Evolutionary conservation across 257 asterid species (phyloP).

Genomic region (Paulownia fortunei): DNA sequence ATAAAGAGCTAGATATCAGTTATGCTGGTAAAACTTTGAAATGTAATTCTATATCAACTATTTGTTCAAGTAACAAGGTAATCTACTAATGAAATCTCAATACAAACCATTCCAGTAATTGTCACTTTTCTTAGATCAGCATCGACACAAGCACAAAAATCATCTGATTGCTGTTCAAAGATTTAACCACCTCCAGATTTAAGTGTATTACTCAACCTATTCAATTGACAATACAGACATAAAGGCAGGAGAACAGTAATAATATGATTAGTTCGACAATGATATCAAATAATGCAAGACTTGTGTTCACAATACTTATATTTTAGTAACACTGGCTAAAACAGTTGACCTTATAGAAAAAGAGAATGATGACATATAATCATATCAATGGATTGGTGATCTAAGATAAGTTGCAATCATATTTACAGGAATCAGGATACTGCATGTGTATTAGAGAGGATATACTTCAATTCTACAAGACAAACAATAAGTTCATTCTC

Average conservation of each 20-base stretch:
- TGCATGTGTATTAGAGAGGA: background rate
- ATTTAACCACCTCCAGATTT: conserved; percentile 71
- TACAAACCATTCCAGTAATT: conserved; percentile 33
- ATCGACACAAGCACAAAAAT: conserved; percentile 27
- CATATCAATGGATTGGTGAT: background rate
- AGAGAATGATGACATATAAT: background rate
- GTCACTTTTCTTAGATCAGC: conserved; percentile 29
- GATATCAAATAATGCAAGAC: background rate
- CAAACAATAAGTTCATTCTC: background rate
- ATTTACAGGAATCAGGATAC: background rate
- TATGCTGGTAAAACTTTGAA: conserved; percentile 5
- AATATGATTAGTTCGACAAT: background rate
- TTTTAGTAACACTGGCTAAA: background rate
- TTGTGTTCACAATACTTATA: too few species aligned
- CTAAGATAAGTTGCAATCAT: background rate
- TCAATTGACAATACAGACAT: background rate
- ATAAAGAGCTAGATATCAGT: background rate
- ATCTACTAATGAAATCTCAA: conserved; percentile 30
- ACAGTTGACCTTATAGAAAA: background rate
- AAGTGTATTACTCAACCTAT: conserved; percentile 87
- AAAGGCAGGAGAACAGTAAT: conserved; percentile 6
- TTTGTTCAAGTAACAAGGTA: conserved; percentile 39
- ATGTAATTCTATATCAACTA: conserved; percentile 36
- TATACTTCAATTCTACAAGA: background rate
- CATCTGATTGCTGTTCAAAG: conserved; percentile 26